A percentile compares a stretch with the other conserved stretches of the same genome.
phyloP scores from a whole-genome alignment of 2,329 filamentous ascomycete genomes.

The Colletotrichum sp. region DNA sequence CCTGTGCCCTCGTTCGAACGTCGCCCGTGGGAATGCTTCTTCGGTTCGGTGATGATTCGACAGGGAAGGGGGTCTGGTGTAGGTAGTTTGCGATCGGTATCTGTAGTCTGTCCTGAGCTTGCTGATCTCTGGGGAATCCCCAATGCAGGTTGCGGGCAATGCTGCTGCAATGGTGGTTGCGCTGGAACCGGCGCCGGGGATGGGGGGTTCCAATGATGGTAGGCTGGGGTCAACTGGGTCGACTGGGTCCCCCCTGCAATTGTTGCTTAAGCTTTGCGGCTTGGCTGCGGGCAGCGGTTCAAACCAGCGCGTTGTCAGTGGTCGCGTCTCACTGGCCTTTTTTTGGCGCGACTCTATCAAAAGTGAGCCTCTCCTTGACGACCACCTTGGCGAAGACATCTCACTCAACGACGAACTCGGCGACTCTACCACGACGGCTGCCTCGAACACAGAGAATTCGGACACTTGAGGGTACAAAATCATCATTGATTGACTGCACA shows the following conservation, averaged over 20 bases:
- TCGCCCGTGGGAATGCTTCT: neutral
- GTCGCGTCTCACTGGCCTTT: conserved; percentile 25
- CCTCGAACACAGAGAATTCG: neutral
- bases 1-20: neutral
- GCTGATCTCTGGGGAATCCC: neutral
- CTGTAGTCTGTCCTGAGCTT: neutral
- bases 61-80: neutral
- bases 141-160: conserved; percentile 4
- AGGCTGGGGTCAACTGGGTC: neutral
- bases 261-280: neutral
- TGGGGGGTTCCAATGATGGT: neutral
- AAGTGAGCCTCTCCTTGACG: conserved; percentile 9
- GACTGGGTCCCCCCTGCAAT: conserved; percentile 14
- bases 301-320: conserved; percentile 18
- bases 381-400: neutral
- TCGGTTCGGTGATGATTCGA: neutral
- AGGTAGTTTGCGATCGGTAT: neutral
- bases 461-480: neutral
- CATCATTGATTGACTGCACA: neutral
- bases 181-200: neutral
- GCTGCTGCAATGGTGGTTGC: neutral
- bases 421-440: neutral
- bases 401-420: neutral
- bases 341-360: conserved; percentile 15
- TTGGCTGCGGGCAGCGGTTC: neutral